Conservation (phyloP, 2,329 filamentous ascomycete species). For the Pestalotiopsis sp. region DNA sequence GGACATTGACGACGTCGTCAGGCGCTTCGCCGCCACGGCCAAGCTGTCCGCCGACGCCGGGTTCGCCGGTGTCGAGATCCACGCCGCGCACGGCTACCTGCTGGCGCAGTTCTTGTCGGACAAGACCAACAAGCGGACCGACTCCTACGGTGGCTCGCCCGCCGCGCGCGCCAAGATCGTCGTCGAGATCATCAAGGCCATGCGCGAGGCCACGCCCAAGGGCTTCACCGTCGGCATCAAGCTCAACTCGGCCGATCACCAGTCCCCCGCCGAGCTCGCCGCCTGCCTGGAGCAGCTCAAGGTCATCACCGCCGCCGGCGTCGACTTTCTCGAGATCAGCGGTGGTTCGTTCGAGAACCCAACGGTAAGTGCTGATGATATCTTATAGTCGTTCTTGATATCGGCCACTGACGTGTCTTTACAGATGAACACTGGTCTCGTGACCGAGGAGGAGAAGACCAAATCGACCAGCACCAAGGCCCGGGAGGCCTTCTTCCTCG, state of each 20-base stretch:
- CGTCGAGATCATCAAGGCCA: constrained; percentile 46
- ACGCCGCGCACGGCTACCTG: constrained; percentile 56
- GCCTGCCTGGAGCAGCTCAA: constrained; percentile 56
- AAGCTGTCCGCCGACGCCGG: constrained; percentile 45
- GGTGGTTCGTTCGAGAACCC: constrained; percentile 61
- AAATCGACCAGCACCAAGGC: constrained; percentile 42
- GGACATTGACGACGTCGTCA: constrained; percentile 55
- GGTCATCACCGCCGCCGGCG: constrained; percentile 34
- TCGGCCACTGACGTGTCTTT: neutral
- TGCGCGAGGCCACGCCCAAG: constrained; percentile 37
- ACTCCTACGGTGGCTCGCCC: constrained; percentile 54
- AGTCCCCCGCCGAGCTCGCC: constrained; percentile 37
- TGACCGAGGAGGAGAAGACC: neutral
- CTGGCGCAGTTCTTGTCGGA: constrained; percentile 53
- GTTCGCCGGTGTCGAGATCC: constrained; percentile 44
- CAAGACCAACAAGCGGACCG: constrained; percentile 49
- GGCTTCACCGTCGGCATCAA: constrained; percentile 53
- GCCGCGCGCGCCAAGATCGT: constrained; percentile 48
- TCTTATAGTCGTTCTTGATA: neutral
- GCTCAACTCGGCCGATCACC: constrained; percentile 56
- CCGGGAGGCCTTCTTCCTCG: constrained; percentile 67
- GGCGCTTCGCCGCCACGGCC: constrained; percentile 53
- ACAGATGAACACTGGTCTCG: constrained; percentile 5
- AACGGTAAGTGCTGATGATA: constrained; percentile 30
- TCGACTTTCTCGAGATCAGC: constrained; percentile 69